A percentile compares a stretch with the other conserved stretches of the same genome.
Evolutionary conservation across 164 flowering plant genomes (phyloP).

Genomic region (Buxus sempervirens): DNA sequence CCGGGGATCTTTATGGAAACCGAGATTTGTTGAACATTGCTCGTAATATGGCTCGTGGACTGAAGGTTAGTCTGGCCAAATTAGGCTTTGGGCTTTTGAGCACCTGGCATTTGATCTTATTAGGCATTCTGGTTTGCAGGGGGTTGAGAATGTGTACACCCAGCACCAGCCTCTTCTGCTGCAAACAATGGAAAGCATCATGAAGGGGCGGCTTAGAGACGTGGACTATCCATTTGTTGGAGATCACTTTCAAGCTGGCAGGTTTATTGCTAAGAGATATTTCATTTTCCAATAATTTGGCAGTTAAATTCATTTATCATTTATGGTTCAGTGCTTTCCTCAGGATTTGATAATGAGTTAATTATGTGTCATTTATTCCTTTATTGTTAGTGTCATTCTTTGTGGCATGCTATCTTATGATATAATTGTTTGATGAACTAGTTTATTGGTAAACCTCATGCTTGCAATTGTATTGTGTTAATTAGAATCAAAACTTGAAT

Average conservation of each 20-base stretch:
- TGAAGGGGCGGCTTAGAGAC: slow-evolving; percentile 85
- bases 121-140: slow-evolving; percentile 37
- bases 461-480: too few species aligned
- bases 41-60: slow-evolving; percentile 98
- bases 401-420: too few species aligned
- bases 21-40: slow-evolving; percentile 90
- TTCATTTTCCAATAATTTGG: background rate
- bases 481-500: too few species aligned
- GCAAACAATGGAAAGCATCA: slow-evolving; percentile 92
- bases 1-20: slow-evolving; percentile 93
- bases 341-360: background rate
- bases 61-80: slow-evolving; percentile 57
- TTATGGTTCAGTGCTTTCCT: background rate
- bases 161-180: slow-evolving; percentile 95
- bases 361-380: too few species aligned
- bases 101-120: slow-evolving; percentile 3
- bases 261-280: slow-evolving; percentile 43
- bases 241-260: slow-evolving; percentile 91
- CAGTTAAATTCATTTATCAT: background rate
- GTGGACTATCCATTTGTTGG: slow-evolving; percentile 90
- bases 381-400: too few species aligned
- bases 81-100: background rate
- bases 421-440: too few species aligned
- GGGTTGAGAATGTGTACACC: slow-evolving; percentile 97
- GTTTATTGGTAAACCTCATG: too few species aligned